Evolutionary conservation across 179 eudicot genomes (phyloP).

Genomic region (Vitellaria paradoxa): DNA sequence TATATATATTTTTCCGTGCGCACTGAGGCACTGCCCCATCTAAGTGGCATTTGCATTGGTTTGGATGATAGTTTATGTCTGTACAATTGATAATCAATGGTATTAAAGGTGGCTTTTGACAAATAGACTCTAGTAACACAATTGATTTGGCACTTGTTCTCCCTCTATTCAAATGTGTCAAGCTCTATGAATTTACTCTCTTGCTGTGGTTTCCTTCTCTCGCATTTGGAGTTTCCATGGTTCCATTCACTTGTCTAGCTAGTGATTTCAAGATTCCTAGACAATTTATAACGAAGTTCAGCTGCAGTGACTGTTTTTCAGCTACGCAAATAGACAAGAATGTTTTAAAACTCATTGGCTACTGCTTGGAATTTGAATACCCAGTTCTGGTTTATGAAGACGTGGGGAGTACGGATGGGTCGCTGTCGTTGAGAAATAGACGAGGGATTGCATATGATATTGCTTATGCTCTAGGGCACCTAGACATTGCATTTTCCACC

Average conservation of each 20-base stretch:
- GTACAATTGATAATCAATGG: conserved; percentile 1
- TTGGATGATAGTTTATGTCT: conserved; percentile 1
- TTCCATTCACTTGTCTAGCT: too few relatives aligned
- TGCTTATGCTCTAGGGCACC: background rate
- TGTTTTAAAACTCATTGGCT: conserved; percentile 7
- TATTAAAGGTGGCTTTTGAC: background rate
- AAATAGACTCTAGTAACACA: conserved; percentile 1
- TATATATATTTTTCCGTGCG: too few relatives aligned
- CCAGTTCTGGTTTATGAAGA: conserved; percentile 2
- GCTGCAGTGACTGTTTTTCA: background rate
- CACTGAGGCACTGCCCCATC: background rate
- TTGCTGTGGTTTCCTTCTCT: background rate
- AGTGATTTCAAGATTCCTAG: background rate
- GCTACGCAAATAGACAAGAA: conserved; percentile 12
- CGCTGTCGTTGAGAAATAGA: background rate
- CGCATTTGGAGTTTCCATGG: background rate
- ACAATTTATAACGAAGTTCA: background rate
- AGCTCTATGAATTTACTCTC: background rate
- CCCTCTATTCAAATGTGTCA: background rate
- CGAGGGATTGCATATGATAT: background rate
- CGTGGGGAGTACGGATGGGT: background rate
- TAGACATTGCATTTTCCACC: background rate
- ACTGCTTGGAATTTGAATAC: conserved; percentile 9
- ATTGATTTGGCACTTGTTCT: background rate
- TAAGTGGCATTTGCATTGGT: background rate